phyloP scores from a whole-genome alignment of 305 asterid genomes.

The Lippia alba region DNA sequence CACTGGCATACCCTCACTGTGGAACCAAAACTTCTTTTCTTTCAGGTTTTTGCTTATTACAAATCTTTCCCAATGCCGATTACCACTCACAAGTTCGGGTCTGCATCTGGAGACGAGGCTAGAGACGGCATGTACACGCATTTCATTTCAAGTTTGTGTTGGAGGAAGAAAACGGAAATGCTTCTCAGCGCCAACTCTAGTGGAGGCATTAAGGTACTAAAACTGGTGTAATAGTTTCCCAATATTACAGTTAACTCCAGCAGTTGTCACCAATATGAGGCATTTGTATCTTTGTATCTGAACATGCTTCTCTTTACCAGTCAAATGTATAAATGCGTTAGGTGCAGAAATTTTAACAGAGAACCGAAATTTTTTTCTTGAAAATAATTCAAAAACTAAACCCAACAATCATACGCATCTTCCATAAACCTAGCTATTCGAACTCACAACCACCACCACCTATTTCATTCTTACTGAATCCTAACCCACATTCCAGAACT shows the following conservation, averaged over 20 bases:
- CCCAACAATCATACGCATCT: no score
- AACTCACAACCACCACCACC: no score
- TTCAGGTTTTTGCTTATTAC: constrained; percentile 66
- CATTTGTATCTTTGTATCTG: not conserved
- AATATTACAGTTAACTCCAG: no score
- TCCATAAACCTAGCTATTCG: no score
- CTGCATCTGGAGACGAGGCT: constrained; percentile 46
- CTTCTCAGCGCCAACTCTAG: constrained; percentile 65
- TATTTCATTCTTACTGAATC: constrained; percentile 47
- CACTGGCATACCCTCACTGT: no score
- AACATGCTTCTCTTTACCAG: not conserved
- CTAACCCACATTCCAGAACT: constrained; percentile 64
- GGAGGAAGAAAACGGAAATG: constrained; percentile 61
- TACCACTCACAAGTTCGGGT: constrained; percentile 54
- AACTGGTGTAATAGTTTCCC: constrained; percentile 37
- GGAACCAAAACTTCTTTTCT: not conserved
- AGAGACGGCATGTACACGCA: constrained; percentile 37
- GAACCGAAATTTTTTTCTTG: no score
- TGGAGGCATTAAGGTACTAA: constrained; percentile 54
- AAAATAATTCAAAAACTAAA: no score
- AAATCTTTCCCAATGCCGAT: constrained; percentile 69
- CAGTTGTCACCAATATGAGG: not conserved
- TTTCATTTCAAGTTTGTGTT: constrained; percentile 71
- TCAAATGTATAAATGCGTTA: no score
- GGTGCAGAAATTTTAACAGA: no score